phyloP scores from a whole-genome alignment of 305 asterid genomes.

The Salvia sclarea region DNA sequence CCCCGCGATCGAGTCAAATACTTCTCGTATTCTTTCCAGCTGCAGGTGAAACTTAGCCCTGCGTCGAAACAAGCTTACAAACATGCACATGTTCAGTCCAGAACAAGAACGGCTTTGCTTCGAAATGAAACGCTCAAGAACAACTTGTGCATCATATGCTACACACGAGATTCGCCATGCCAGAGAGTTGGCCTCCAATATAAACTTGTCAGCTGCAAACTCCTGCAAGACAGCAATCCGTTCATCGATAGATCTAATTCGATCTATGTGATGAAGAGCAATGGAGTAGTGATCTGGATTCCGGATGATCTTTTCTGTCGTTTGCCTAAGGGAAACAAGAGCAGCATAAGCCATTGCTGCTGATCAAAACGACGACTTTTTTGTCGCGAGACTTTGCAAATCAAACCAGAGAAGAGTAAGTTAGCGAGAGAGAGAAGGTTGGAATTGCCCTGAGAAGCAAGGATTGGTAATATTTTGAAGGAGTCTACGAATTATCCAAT shows the following conservation, averaged over 20 bases:
- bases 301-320: background rate
- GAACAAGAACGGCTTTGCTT: background rate
- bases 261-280: background rate
- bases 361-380: no score
- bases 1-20: background rate
- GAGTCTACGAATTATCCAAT: no score
- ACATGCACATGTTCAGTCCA: background rate
- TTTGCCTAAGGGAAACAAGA: background rate
- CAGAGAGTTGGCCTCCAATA: background rate
- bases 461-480: no score
- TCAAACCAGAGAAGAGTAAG: no score
- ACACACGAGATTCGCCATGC: background rate
- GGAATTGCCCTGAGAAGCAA: no score
- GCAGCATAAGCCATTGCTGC: background rate
- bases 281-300: background rate
- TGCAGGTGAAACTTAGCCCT: background rate
- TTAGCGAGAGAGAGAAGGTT: no score
- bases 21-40: background rate
- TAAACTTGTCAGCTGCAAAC: background rate
- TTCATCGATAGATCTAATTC: background rate
- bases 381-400: no score
- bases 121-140: background rate
- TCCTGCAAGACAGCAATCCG: background rate
- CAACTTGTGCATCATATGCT: background rate
- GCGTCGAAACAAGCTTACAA: background rate